Base-by-base conservation (phyloP, 2,329 filamentous ascomycete genomes). In the Calonectria pauciramosa region DNA sequence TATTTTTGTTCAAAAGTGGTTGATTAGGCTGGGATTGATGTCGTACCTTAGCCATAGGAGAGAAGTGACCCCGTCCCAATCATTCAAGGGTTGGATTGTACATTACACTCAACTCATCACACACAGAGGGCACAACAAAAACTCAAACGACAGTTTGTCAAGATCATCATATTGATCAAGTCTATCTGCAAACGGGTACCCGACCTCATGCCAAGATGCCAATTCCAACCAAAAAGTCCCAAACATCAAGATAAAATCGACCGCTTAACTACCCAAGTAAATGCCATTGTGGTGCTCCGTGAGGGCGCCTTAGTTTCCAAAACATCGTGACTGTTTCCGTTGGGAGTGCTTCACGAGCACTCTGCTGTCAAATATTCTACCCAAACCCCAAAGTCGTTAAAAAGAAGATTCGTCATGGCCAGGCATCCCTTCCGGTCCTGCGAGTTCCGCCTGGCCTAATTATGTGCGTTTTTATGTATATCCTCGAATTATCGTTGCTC, bases 261-360 rank as follows among this genome's bases (percentile, higher is more conserved):
- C 74, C 67, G 68, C 70, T 49, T 49, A 68, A 36, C 41, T 71
- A 38, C 47, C 47, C 64, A 70, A 64, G 38, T 70, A 49, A 70
- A 80, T 77, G 65, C 74, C 72, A 76, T 54, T 49, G 44, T 68
- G 66, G 71, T 77, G 74, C 78, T 75, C 77, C 78, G 71, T 66
- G 76, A 80, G 77, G 78, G 64, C 74, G 70, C 76, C 72, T 20
- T 20, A 67, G 67, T 80, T 73, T 75, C 71, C 74, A 79, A 76
- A 66, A 68, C 68, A 68, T 68, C 49, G 41, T 64, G 59, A 47
- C 44, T 59, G 60, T 79, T 72, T 73, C 73, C 69, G 32, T 70
- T 49, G 34, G 36, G 66, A 70, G 75, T 77, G 77, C 75, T 70
- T 54, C 64, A 60, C 38, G 49, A 28, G 65, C 64, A 69, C 54